Evolutionary conservation across 257 asterid species (phyloP).

Genomic region (Salvia splendens): DNA sequence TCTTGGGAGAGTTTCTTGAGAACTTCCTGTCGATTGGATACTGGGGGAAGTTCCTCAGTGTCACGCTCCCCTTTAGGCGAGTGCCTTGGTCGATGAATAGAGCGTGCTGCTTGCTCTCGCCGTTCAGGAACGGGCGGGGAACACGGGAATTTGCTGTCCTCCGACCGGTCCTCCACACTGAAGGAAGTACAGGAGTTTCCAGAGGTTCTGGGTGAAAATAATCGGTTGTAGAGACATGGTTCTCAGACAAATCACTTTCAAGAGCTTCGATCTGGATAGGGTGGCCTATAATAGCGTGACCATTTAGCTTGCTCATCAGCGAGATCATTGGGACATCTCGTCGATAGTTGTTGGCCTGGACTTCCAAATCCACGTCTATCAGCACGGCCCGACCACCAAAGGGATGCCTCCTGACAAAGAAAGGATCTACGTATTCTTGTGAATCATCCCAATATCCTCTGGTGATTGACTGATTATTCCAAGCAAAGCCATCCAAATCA

Average conservation of each 20-base stretch:
- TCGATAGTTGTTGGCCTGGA: conserved; percentile 71
- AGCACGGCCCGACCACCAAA: conserved; percentile 54
- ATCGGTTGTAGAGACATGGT: conserved; percentile 44
- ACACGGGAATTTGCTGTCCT: conserved; percentile 85
- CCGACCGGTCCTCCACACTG: conserved; percentile 91
- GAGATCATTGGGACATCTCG: conserved; percentile 85
- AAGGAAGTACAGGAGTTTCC: conserved; percentile 60
- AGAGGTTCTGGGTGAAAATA: conserved; percentile 47
- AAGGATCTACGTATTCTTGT: conserved; percentile 48
- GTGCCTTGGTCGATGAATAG: conserved; percentile 36
- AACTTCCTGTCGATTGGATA: conserved; percentile 41
- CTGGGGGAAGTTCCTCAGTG: conserved; percentile 35
- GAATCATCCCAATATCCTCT: conserved; percentile 67
- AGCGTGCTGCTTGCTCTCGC: conserved; percentile 40
- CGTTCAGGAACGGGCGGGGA: conserved; percentile 64
- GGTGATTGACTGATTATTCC: conserved; percentile 47
- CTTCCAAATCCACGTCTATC: conserved; percentile 79
- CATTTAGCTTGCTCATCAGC: conserved; percentile 76
- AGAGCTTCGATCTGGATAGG: conserved; percentile 82
- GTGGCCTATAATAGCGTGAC: conserved; percentile 89
- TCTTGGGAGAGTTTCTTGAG: conserved; percentile 56
- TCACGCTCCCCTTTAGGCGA: conserved; percentile 34
- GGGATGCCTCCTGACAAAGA: conserved; percentile 42
- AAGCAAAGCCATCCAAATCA: conserved; percentile 50
- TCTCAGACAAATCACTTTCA: conserved; percentile 59